Base-by-base conservation (phyloP, 1,139 yeast species). In the Candida tunisiensis region DNA sequence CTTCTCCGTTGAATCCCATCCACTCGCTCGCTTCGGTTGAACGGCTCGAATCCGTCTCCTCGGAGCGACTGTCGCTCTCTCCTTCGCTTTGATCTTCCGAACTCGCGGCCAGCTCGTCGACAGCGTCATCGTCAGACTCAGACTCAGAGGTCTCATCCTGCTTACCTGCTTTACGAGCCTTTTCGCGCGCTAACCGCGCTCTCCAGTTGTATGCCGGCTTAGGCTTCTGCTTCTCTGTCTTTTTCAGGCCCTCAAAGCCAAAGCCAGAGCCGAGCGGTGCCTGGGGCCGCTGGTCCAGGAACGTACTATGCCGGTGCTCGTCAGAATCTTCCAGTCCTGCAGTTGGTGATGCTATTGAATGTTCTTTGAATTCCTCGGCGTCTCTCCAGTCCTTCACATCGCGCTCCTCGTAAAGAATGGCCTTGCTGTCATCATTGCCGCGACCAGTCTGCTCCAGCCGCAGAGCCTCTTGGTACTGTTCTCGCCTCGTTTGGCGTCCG, bases 361-460 rank as follows among this genome's bases (percentile, higher is more conserved):
- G n/a, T 6, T 31, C 14, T 18, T 37, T 28, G 21, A 29, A 34
- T 13, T 37, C 35, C 17, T 40, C 41, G 23, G 59, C 65, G 6
- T 57, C 64, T 14, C 60, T 58, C 85, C 85, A 77, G 16, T 70
- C 73, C 39, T 65, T 69, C 1, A 70, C 67, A 25, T 63, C 67
- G 36, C 74, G 59, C 38, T 74, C 73, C 46, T 78, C 91, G 41
- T 78, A 82, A 22, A 80, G 53, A 13, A 79, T 57, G 8, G 64
- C 73, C 31, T 52, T 59, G 0, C 85, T 74, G 19, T 55, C 52
- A 2, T 73, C 88, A 44, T 67, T 69, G 3, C 69, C 78, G 32
- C 77, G 59, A 2, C 92, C 93, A 41, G 73, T 74, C 34, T 62
- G 62, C 44, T 82, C 94, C 24, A 77, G 53, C 26, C 67, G 68